phyloP scores from a whole-genome alignment of 2,329 filamentous ascomycete genomes.

The Pseudogymnoascus sp. region DNA sequence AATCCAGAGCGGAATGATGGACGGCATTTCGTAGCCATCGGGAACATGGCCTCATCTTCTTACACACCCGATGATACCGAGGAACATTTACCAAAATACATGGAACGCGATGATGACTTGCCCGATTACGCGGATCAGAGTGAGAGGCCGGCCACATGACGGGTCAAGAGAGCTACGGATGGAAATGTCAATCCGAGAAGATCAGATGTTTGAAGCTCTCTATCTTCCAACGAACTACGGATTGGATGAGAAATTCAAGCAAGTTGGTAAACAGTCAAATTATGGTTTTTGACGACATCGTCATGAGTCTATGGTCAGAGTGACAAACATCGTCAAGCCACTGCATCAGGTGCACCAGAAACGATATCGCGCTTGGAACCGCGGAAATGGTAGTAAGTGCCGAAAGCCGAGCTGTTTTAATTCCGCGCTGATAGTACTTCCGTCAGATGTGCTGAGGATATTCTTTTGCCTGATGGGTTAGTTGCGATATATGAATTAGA shows the following conservation, averaged over 20 bases:
- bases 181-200: too few relatives aligned
- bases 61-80: not conserved
- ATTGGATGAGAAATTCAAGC: not conserved
- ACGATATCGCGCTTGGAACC: not conserved
- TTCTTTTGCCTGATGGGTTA: not conserved
- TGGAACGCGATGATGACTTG: not conserved
- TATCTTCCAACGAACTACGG: not conserved
- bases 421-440: not conserved
- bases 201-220: not conserved
- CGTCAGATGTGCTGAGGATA: not conserved
- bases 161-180: not conserved
- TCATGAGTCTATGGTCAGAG: not conserved
- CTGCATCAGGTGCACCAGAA: not conserved
- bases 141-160: not conserved
- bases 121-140: not conserved
- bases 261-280: not conserved
- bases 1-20: not conserved
- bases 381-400: not conserved
- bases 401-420: not conserved
- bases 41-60: not conserved
- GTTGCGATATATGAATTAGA: not conserved
- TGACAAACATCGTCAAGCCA: not conserved
- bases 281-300: not conserved
- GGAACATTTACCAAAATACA: conserved; percentile 1
- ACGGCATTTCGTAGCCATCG: not conserved